phyloP scores from a whole-genome alignment of 805 yeast species.

The Candida railenensis region DNA sequence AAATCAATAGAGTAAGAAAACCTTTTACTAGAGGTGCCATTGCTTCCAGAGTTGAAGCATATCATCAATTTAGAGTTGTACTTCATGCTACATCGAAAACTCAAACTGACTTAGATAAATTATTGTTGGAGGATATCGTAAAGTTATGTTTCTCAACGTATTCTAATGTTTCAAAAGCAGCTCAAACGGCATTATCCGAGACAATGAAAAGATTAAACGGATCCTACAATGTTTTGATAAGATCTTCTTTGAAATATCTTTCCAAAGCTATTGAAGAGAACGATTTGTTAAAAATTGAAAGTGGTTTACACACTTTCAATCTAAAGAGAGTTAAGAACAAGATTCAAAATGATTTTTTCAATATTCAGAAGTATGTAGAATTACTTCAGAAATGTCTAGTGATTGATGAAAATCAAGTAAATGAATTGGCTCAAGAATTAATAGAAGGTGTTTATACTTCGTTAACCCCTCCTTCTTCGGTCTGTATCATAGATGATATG shows the following conservation, averaged over 20 bases:
- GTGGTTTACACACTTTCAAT: constrained; percentile 59
- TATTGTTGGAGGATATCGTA: constrained; percentile 65
- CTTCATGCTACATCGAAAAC: constrained; percentile 72
- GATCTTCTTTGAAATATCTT: constrained; percentile 48
- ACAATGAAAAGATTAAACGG: constrained; percentile 71
- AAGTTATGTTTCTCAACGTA: constrained; percentile 67
- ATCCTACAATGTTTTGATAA: constrained; percentile 56
- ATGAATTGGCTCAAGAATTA: constrained; percentile 51
- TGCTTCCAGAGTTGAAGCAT: constrained; percentile 71
- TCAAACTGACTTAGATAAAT: constrained; percentile 63
- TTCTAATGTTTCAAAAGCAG: constrained; percentile 64
- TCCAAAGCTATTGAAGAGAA: constrained; percentile 46
- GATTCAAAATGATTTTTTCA: constrained; percentile 55
- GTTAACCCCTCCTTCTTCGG: constrained; percentile 32
- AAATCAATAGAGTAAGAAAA: constrained; percentile 60
- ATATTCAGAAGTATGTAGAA: constrained; percentile 46
- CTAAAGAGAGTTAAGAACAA: constrained; percentile 58
- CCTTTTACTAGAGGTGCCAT: constrained; percentile 76
- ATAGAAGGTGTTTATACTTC: constrained; percentile 34
- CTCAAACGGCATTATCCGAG: constrained; percentile 65
- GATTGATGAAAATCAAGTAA: constrained; percentile 56
- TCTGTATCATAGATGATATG: constrained; percentile 50
- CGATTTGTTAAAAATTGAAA: constrained; percentile 58
- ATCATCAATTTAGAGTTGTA: constrained; percentile 71
- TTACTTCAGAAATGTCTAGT: constrained; percentile 54